These are phyloP conservation scores for Nitzschia inconspicua DNA, from an alignment of 108 stramenopile species.

Conservation along the genomic window DNA sequence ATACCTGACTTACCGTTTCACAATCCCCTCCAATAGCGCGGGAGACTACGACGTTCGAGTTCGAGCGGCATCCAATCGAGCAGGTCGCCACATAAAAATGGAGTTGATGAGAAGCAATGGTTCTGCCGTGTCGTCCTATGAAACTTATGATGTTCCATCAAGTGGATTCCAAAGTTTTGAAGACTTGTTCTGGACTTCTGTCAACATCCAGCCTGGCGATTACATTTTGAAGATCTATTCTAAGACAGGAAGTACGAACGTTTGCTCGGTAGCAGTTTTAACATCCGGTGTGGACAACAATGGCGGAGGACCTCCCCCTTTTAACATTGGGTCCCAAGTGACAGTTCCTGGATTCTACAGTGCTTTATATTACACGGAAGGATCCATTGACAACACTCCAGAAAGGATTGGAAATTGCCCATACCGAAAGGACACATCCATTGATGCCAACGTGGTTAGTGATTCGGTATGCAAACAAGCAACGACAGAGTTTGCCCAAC, in stretches of 20 bases:
- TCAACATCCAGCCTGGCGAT: not conserved
- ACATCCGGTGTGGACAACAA: not conserved
- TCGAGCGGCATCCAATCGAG: conserved; percentile 6
- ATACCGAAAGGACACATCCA: not conserved
- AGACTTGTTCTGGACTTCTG: conserved; percentile 1
- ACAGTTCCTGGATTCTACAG: conserved; percentile 1
- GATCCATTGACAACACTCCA: not conserved
- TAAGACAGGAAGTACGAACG: not conserved
- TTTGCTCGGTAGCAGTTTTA: not conserved
- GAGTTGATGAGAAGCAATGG: not conserved
- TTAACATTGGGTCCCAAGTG: not conserved
- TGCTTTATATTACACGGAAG: conserved; percentile 4
- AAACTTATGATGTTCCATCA: not conserved
- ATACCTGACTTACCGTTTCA: not conserved
- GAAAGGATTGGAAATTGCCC: not conserved
- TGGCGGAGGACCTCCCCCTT: not conserved
- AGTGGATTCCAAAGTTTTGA: not conserved
- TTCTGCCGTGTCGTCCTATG: not conserved
- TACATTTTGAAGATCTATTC: conserved; percentile 2
- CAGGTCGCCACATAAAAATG: not conserved
- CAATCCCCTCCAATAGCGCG: not conserved
- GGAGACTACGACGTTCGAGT: not conserved
- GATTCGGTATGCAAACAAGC: conserved; percentile 9
- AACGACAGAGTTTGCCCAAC: not conserved
- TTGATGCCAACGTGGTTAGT: not conserved